Evolutionary conservation across 2,329 filamentous ascomycete species (phyloP), one percentile per base, ranked within the genome.

Genomic region (Calonectria pseudoreteaudii): DNA sequence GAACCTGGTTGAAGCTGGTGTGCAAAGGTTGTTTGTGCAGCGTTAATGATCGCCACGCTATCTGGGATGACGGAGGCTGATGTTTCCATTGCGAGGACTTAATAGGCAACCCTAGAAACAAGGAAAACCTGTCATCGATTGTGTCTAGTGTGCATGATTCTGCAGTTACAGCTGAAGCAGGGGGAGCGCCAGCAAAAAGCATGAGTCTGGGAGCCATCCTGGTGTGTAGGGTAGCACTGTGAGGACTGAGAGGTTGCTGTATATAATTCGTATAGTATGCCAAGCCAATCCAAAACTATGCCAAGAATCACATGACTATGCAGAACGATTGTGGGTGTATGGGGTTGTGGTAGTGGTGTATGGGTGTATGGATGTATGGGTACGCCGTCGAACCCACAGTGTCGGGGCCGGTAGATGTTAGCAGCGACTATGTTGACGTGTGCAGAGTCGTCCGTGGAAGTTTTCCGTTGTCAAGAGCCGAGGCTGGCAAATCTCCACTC

Each of bases 1-100:
- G 86, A 16, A 82, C 82, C 74, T 90, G 90, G n/a, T 89, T 90
- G 79, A 90, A 86, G 34, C 90, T 88, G 0, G 89, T 90, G 10
- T 83, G 83, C 6, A 91, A 81, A 47, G 86, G 86, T n/a, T 84
- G 81, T 58, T 83, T 85, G 23, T 85, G 80, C 1, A 92, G 80
- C 0, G 89, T 85, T 10, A 93, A 84, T 7, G 88, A 89, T 58
- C 91, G 87, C 91, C 91, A 93, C 38, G 85, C 82, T 3, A 87
- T 84, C 28, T 84, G 77, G 41, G 58, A 83, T 58, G 90, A 82
- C 3, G 86, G 81, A 26, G 66, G 64, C 10, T 20, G 38, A 7
- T 20, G 44, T 2, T 16, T 26, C 20, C 18, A 68, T 44, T 36
- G 31, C 36, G 58, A 47, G 62, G 60, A 11, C 13, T 16, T 9